Evolutionary conservation across 2,329 filamentous ascomycete genomes (phyloP).

Genomic region (Tolypocladium ophioglossoides): DNA sequence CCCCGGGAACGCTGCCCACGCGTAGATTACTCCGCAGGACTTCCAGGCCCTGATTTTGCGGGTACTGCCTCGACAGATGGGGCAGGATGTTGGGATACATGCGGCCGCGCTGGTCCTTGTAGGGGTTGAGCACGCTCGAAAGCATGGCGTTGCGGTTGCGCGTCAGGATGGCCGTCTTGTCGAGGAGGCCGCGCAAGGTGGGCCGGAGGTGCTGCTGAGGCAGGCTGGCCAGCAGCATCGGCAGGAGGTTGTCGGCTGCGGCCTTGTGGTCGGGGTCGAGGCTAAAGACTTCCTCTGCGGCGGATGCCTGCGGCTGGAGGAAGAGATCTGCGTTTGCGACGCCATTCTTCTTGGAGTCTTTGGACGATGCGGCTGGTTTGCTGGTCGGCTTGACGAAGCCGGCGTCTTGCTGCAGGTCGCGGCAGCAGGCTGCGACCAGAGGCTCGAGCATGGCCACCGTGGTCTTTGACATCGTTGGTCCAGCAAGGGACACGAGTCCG

Average conservation of each 20-base stretch:
- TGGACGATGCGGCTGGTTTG: conserved; percentile 18
- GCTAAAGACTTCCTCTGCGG: conserved; percentile 18
- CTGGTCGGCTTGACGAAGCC: conserved; percentile 33
- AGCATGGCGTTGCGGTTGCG: conserved; percentile 63
- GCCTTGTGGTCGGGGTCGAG: conserved; percentile 35
- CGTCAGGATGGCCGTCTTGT: conserved; percentile 68
- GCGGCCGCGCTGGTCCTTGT: conserved; percentile 50
- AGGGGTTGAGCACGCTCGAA: conserved; percentile 72
- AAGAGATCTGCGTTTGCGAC: conserved; percentile 64
- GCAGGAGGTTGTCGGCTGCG: conserved; percentile 53
- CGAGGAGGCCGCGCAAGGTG: conserved; percentile 62
- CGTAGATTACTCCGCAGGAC: conserved; percentile 53
- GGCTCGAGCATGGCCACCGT: conserved; percentile 51
- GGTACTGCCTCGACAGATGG: conserved; percentile 59
- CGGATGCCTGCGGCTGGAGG: conserved; percentile 32
- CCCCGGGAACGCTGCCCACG: conserved; percentile 17
- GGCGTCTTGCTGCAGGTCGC: conserved; percentile 54
- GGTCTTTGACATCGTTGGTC: conserved; percentile 55
- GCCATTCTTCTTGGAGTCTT: conserved; percentile 27
- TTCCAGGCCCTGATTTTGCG: conserved; percentile 57
- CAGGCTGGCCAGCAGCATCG: conserved; percentile 49
- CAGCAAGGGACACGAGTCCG: conserved; percentile 48
- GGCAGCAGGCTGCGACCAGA: conserved; percentile 59
- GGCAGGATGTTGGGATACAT: conserved; percentile 68
- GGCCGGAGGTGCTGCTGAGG: conserved; percentile 59